These are phyloP conservation scores for Pestalotiopsis sp. DNA, from an alignment of 2,329 filamentous ascomycete species.

Conservation along the genomic window DNA sequence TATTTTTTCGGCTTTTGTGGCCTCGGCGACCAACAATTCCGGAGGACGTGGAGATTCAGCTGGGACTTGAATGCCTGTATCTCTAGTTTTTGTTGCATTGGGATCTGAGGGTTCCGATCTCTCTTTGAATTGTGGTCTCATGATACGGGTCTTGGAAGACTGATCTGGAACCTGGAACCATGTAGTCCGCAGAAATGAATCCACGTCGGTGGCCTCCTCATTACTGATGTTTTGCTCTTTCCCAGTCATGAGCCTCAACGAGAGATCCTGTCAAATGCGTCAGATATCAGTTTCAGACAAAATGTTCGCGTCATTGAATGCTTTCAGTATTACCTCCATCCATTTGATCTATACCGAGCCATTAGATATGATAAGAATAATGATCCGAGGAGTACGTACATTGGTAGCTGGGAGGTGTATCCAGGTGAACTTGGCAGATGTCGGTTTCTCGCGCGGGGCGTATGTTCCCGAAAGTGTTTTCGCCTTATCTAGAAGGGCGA, in stretches of 20 bases:
- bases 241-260: not conserved
- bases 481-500: too few relatives aligned
- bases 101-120: not conserved
- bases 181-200: not conserved
- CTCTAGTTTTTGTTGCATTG: too few relatives aligned
- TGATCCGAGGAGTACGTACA: not conserved
- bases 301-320: too few relatives aligned
- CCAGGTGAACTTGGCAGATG: not conserved
- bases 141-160: not conserved
- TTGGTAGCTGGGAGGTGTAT: not conserved
- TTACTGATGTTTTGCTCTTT: not conserved
- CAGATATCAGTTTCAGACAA: too few relatives aligned
- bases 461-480: too few relatives aligned
- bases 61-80: too few relatives aligned
- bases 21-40: too few relatives aligned
- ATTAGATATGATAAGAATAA: not conserved
- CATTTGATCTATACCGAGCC: not conserved
- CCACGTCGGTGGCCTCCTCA: not conserved
- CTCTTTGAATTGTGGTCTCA: not conserved
- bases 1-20: not conserved
- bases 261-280: not conserved
- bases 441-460: too few relatives aligned
- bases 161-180: not conserved
- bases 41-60: too few relatives aligned
- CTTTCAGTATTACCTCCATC: not conserved